Percentiles rank a stretch among this genome's conserved stretches.
These are phyloP conservation scores for Cladosporium phlei DNA, from an alignment of 2,329 filamentous ascomycete species.

Conservation along the genomic window DNA sequence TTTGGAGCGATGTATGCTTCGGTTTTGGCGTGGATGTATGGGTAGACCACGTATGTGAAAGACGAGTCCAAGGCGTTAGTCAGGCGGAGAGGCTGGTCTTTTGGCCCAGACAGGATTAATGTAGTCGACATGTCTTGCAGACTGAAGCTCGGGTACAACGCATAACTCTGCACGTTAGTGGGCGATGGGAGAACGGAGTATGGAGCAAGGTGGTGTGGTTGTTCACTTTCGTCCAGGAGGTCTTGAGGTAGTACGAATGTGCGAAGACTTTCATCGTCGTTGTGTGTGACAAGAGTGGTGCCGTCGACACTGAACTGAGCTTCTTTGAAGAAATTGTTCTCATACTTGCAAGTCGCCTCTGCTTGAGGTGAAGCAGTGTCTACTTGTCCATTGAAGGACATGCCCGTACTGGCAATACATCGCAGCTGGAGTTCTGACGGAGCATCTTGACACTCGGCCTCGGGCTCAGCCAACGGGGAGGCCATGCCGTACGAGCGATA, in stretches of 20 bases:
- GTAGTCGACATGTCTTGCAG: conserved; percentile 47
- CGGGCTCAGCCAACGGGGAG: not conserved
- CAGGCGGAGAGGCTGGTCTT: conserved; percentile 54
- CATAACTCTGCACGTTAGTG: conserved; percentile 45
- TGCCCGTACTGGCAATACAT: conserved; percentile 25
- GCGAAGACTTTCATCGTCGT: conserved; percentile 47
- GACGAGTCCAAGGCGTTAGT: conserved; percentile 49
- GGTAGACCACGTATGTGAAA: conserved; percentile 48
- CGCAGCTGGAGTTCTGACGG: conserved; percentile 9
- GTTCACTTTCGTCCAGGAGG: conserved; percentile 39
- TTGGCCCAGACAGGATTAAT: conserved; percentile 48
- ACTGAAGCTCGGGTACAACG: conserved; percentile 52
- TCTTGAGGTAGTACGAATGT: conserved; percentile 52
- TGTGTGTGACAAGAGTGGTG: conserved; percentile 52
- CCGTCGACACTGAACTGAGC: conserved; percentile 51
- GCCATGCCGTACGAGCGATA: too few species aligned
- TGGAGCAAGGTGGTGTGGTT: conserved; percentile 37
- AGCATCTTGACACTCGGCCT: not conserved
- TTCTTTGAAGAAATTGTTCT: conserved; percentile 41
- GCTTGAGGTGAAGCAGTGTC: conserved; percentile 5
- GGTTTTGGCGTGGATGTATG: conserved; percentile 50
- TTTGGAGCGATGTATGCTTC: conserved; percentile 54
- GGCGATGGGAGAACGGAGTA: conserved; percentile 48
- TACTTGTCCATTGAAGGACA: conserved; percentile 16
- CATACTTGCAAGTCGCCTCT: conserved; percentile 6